Base-by-base conservation (phyloP, 495 filamentous ascomycete genomes). In the Chaetomium cochliodes region DNA sequence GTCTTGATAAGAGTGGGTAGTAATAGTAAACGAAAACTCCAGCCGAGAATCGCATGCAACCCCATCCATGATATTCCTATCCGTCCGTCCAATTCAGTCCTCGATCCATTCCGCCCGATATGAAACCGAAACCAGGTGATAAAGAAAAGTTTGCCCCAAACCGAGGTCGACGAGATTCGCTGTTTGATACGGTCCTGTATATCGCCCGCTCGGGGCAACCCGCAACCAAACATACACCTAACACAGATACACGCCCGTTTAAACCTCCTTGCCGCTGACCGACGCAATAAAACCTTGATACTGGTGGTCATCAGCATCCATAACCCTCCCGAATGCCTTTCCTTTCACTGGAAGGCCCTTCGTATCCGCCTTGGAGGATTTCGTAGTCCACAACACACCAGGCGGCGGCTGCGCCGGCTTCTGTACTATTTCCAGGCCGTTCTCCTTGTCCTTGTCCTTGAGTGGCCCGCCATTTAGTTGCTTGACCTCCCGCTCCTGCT, bases 231-330 rank as follows among this genome's bases (percentile, higher is more conserved):
- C 50, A 22, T 42, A 39, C 1, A 37, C 13, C 18, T 16, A n/a
- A n/a, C n/a, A n/a, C n/a, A n/a, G 20, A 9, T 22, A 22, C 30
- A 5, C 16, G 3, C 0, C 30, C 9, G 2, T 25, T 54, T 5
- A 67, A 5, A 41, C 61, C 55, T 74, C 73, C 67, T 74, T 75
- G 46, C 66, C 54, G 18, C 59, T 78, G 23, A 82, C 69, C 55
- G 72, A 63, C 30, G 74, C 57, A 13, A 85, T 80, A 55, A 83
- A 83, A 47, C 63, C 74, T 61, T 80, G 78, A 64, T 83, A 82
- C 58, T 79, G 74, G 62, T 79, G 74, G 62, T 82, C 79, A 47
- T 84, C 79, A 33, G 81, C 81, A 4, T 72, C 72, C 22, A 69
- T 58, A 23, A 68, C 65, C 55, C 63, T 76, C 33, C 71, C 68